Evolutionary conservation across 2,329 filamentous ascomycete genomes (phyloP), one percentile per base, ranked within the genome.

Genomic region (Epichloe sylvatica): DNA sequence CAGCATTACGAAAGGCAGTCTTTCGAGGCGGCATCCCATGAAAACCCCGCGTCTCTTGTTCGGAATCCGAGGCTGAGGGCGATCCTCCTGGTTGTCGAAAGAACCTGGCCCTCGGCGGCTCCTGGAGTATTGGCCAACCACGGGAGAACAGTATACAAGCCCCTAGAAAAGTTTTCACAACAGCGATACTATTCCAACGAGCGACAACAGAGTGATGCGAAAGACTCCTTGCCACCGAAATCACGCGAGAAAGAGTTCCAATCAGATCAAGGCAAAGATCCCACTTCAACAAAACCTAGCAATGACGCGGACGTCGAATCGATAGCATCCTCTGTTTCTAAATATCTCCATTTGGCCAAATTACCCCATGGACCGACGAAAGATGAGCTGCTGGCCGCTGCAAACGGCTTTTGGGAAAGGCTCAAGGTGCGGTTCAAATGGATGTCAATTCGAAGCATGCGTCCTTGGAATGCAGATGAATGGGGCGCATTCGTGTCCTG

Each of bases 401-500:
- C 92, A 36, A 96, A 82, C 21, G 90, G 90, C 1, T 96, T 97
- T 64, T 92, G 88, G 82, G 84, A 94, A 54, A 80, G 92, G 45
- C 67, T 96, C 42, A 88, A 84, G 61, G 86, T 97, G 23, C 84
- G 89, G 39, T 94, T 97, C 71, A 98, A 98, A 67, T 98, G 92
- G 92, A 83, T 92, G 59, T 94, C 92, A 2, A 98, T 98, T 59
- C 77, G 90, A 62, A 95, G 90, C 63, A 86, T 86, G 64, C 78
- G 92, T 37, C 92, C 92, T 0, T 98, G 92, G 79, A 98, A 94
- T 65, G 78, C 84, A 21, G 92, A 98, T 64, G 92, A 98, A 69
- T 96, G 95, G 73, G 86, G 89, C 43, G 92, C 92, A 4, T 91
- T 98, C 54, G 80, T 76, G 48, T 97, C 92, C 2, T 97, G 91